A percentile compares a stretch with the other conserved stretches of the same genome.
phyloP scores from a whole-genome alignment of 2,329 filamentous ascomycete genomes.

The Ceratocystis harringtonii region DNA sequence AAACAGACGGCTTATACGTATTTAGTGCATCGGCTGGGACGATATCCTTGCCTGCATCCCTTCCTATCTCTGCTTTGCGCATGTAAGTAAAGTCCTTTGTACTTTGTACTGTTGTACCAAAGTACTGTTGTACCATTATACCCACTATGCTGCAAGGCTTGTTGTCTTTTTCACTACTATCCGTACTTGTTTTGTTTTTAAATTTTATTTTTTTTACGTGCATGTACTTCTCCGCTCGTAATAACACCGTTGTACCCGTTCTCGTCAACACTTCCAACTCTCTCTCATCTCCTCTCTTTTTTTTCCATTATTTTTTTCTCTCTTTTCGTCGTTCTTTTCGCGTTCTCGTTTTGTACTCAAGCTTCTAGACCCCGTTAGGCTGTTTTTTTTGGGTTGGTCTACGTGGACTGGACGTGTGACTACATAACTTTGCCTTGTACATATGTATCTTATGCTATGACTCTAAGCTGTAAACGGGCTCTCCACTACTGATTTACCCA shows the following conservation, averaged over 20 bases:
- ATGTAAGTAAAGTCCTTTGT: neutral
- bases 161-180: neutral
- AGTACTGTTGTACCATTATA: neutral
- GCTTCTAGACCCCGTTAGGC: neutral
- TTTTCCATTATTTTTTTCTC: neutral
- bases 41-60: neutral
- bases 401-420: neutral
- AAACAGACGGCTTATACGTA: conserved; percentile 4
- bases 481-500: neutral
- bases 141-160: neutral
- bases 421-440: no score
- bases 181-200: neutral
- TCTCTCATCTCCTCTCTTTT: neutral
- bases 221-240: no score
- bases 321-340: neutral
- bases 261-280: no score
- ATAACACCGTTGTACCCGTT: no score
- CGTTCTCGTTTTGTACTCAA: no score
- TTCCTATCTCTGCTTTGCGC: neutral
- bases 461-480: neutral
- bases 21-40: neutral
- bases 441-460: neutral
- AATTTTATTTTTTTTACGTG: neutral
- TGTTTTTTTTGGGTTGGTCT: neutral
- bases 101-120: neutral